phyloP scores from a whole-genome alignment of 768 basidiomycete genomes.

The Hygrophoropsis aurantiaca region DNA sequence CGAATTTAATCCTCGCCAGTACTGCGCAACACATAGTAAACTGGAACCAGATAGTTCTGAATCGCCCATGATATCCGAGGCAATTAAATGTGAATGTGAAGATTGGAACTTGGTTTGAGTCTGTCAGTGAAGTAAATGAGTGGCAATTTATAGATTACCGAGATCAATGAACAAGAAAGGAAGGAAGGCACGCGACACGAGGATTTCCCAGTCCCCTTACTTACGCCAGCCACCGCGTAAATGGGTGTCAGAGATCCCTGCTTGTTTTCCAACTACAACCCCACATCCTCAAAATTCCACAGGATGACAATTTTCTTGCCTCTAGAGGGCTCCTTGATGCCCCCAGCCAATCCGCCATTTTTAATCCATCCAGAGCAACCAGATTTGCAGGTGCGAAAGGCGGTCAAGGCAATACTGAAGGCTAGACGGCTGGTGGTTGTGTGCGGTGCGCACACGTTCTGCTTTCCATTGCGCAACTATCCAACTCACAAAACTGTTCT shows the following conservation, averaged over 20 bases:
- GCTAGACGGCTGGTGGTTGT: conserved; percentile 84
- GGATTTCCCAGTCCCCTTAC: conserved; percentile 21
- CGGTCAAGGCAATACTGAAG: conserved; percentile 69
- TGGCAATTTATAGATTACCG: too few species aligned
- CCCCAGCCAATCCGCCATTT: conserved; percentile 57
- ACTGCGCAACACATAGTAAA: conserved; percentile 28
- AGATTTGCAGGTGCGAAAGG: conserved; percentile 47
- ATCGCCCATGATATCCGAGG: conserved; percentile 14
- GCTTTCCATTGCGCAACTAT: background rate
- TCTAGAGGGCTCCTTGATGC: conserved; percentile 46
- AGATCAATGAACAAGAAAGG: conserved; percentile 8
- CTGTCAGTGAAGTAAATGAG: too few species aligned
- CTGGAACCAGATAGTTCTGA: conserved; percentile 13
- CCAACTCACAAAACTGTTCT: conserved; percentile 1
- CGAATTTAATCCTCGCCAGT: conserved; percentile 22
- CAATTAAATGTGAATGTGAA: too few species aligned
- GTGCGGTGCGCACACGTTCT: conserved; percentile 58
- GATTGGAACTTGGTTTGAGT: too few species aligned
- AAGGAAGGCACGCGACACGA: background rate
- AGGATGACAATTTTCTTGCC: conserved; percentile 68
- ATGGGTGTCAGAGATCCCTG: conserved; percentile 15
- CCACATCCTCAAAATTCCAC: conserved; percentile 14
- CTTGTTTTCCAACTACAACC: conserved; percentile 20
- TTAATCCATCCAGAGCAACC: conserved; percentile 48
- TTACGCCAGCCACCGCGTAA: conserved; percentile 27